Evolutionary conservation across 2,329 filamentous ascomycete genomes (phyloP), one percentile per base, ranked within the genome.

Genomic region (Sarocladium oryzae): DNA sequence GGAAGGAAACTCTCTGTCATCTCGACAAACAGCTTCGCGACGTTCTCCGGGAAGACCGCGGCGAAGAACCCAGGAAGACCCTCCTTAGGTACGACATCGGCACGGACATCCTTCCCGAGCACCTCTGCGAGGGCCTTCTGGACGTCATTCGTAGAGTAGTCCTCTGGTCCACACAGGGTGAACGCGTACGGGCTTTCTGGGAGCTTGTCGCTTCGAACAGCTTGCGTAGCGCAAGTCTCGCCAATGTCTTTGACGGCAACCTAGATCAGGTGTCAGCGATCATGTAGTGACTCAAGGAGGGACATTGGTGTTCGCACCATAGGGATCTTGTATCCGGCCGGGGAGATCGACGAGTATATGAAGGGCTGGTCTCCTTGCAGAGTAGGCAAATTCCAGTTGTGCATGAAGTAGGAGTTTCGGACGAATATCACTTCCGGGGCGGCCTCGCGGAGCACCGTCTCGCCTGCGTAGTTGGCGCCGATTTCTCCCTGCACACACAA

Each of bases 401-500:
- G 66, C 65, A 69, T 70, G 28, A 70, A 70, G 55, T 67, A 70
- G 0, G 54, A 53, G 40, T 60, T 64, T 5, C 68, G 60, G 2
- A 68, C 58, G 37, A 69, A 62, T 11, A 64, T 52, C 2, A 69
- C 53, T 2, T 63, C 56, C 0, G 58, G 53, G 2, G 62, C 55
- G 2, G 58, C 50, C 0, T 56, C 53, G 0, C 23, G 36, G 1
- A 66, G 51, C 2, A 63, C 43, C 2, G 53, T 35, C 45, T 70
- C 68, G 1, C 65, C 65, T 1, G 56, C 58, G 50, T 70, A 58
- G 33, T 69, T 70, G 1, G 62, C 63, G 16, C 58, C 59, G 36
- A 70, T 63, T 30, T 70, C 68, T 3, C 67, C 68, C 68, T 70
- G n/a, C n/a, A n/a, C n/a, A n/a, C n/a, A n/a, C n/a, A n/a, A n/a